Base-by-base conservation (phyloP, 2,329 filamentous ascomycete species). In the Hortaea sp. region DNA sequence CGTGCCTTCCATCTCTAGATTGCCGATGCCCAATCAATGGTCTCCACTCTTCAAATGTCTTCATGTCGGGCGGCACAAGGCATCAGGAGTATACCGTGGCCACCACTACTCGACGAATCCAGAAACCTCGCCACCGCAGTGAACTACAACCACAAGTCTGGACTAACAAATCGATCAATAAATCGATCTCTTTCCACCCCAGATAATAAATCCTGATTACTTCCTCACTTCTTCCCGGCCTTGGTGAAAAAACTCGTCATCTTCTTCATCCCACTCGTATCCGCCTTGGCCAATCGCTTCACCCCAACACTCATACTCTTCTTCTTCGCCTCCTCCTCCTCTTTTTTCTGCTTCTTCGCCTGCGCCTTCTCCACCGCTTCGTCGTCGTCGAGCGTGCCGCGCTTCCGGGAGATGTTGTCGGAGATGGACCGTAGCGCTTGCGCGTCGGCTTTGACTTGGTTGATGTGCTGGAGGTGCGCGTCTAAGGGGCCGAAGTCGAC, bases 201-300 rank as follows among this genome's bases (percentile, higher is more conserved):
- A 20, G 2, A 20, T 20, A 20, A 20, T 20, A 20, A 20, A 20
- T 20, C 20, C 4, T 20, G 4, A 20, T 4, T 2, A 20, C 20
- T 20, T 20, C 20, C 40, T 41, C 28, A 39, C 43, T 44, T 45
- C 41, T 48, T 50, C 7, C 44, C 45, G 2, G 50, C 69, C 69
- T 90, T 94, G 49, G 80, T 80, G 66, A 98, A 98, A 69, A 98
- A 98, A 51, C 82, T 78, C 62, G 86, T 95, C 77, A 98, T 78
- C 72, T 97, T 98, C 76, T 85, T 92, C 92, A 98, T 98, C 1
- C 92, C 92, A 20, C 69, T 79, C 0, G 84, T 89, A 67, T 97
- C 85, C 41, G 89, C 90, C 69, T 97, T 98, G 64, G 85, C 85
- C 59, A 98, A 64, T 41, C 89, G 77, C 62, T 81, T 82, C 1